Percentiles rank a stretch among this genome's conserved stretches.
phyloP scores from a whole-genome alignment of 2,329 filamentous ascomycete genomes.

The Penicillium sp. region DNA sequence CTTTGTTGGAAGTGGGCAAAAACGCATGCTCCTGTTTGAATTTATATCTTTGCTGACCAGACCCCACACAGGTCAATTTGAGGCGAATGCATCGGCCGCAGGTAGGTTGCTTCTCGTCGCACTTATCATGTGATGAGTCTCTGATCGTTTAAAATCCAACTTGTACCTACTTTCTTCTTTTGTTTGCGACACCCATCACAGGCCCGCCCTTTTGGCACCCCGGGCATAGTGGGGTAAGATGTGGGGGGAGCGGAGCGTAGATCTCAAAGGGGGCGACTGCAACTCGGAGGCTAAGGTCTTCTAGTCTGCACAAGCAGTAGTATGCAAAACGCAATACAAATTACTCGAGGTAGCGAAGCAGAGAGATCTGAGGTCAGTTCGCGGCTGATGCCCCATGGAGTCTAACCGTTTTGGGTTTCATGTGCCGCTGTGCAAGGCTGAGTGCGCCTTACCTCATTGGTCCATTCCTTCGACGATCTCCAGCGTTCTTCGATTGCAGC shows the following conservation, averaged over 20 bases:
- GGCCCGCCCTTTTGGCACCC: constrained; percentile 54
- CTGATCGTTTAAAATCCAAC: too few relatives aligned
- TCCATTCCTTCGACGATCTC: background rate
- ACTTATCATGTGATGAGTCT: constrained; percentile 37
- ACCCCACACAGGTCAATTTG: constrained; percentile 48
- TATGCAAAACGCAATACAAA: background rate
- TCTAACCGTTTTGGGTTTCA: constrained; percentile 18
- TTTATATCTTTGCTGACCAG: constrained; percentile 52
- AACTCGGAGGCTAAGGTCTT: background rate
- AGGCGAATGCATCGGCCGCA: constrained; percentile 53
- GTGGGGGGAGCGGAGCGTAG: constrained; percentile 1
- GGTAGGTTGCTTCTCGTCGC: constrained; percentile 48
- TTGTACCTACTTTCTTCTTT: constrained; percentile 54
- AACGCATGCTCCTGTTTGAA: constrained; percentile 46
- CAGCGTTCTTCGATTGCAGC: background rate
- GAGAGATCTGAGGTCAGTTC: background rate
- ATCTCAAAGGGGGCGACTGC: constrained; percentile 3
- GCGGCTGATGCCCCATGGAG: background rate
- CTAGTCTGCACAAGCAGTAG: background rate
- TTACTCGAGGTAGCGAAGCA: background rate
- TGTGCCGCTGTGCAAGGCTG: constrained; percentile 13
- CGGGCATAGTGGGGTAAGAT: constrained; percentile 46
- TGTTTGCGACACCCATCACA: constrained; percentile 56
- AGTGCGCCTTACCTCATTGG: constrained; percentile 8
- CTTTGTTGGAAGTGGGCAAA: background rate